Evolutionary conservation across 805 yeast genomes (phyloP).

Genomic region (Sugiyamaella floridensis): DNA sequence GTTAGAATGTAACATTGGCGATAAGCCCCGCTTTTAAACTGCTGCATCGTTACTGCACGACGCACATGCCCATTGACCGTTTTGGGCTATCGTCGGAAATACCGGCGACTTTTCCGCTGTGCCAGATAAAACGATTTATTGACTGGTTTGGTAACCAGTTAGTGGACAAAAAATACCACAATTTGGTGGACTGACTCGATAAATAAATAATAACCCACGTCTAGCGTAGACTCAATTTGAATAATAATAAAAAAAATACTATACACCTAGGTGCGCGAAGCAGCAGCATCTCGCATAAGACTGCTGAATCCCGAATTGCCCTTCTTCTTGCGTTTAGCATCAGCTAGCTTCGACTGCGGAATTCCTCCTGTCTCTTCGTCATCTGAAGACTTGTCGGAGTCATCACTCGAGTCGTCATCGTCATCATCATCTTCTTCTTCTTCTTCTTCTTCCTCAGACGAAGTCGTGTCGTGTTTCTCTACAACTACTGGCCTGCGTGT

Average conservation of each 20-base stretch:
- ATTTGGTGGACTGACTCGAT: no score
- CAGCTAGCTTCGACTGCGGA: constrained; percentile 16
- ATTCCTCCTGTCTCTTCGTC: constrained; percentile 11
- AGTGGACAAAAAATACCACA: no score
- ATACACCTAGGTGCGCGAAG: not conserved
- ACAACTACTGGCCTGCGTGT: not conserved
- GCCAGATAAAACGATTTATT: no score
- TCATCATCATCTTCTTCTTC: not conserved
- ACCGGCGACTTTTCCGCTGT: no score
- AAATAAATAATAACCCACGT: no score
- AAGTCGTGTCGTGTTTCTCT: not conserved
- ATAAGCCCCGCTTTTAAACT: no score
- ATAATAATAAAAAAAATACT: not conserved
- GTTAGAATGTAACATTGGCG: no score
- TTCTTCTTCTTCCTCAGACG: not conserved
- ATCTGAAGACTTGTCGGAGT: constrained; percentile 8
- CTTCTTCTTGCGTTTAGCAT: constrained; percentile 11
- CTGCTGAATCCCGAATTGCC: constrained; percentile 13
- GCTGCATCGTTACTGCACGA: no score
- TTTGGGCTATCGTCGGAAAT: no score
- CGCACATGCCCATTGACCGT: no score
- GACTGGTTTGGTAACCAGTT: no score
- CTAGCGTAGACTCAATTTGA: no score
- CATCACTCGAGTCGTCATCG: constrained; percentile 12
- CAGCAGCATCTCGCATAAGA: constrained; percentile 14